Percentiles rank a stretch among this genome's conserved stretches.
Conservation (phyloP, 2,329 filamentous ascomycete species). For the Monascus ruber region DNA sequence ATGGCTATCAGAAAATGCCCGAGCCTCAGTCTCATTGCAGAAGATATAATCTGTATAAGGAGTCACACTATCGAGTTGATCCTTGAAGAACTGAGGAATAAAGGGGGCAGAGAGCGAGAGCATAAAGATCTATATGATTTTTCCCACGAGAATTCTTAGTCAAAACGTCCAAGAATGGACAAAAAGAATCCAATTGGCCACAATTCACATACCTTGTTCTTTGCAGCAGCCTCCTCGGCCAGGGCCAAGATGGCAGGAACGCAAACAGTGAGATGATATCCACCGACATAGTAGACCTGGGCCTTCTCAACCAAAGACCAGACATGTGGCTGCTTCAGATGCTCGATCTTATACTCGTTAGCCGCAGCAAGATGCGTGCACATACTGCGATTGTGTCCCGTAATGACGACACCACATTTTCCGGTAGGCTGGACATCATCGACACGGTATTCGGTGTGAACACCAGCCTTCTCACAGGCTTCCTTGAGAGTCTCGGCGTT, state of each 20-base stretch:
- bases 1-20: constrained; percentile 75
- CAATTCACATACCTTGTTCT: constrained; percentile 58
- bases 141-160: no score
- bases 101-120: constrained; percentile 92
- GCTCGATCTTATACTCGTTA: constrained; percentile 92
- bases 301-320: constrained; percentile 87
- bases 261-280: constrained; percentile 95
- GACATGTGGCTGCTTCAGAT: constrained; percentile 81
- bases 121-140: constrained; percentile 50
- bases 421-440: constrained; percentile 77
- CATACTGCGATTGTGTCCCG: constrained; percentile 87
- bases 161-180: no score
- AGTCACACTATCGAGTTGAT: constrained; percentile 71
- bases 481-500: constrained; percentile 81
- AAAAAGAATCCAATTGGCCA: no score
- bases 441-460: constrained; percentile 89
- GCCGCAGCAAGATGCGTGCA: constrained; percentile 91
- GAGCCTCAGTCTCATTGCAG: constrained; percentile 92
- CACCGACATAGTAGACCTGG: constrained; percentile 83
- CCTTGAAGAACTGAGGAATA: constrained; percentile 96
- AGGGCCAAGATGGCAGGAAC: constrained; percentile 82
- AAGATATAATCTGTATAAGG: constrained; percentile 95
- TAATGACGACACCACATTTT: constrained; percentile 93
- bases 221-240: constrained; percentile 73
- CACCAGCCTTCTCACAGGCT: constrained; percentile 75